Percentiles rank a stretch among this genome's conserved stretches.
These are phyloP conservation scores for Chloranthus sessilifolius DNA, from an alignment of 164 flowering plant genomes.

Conservation along the genomic window DNA sequence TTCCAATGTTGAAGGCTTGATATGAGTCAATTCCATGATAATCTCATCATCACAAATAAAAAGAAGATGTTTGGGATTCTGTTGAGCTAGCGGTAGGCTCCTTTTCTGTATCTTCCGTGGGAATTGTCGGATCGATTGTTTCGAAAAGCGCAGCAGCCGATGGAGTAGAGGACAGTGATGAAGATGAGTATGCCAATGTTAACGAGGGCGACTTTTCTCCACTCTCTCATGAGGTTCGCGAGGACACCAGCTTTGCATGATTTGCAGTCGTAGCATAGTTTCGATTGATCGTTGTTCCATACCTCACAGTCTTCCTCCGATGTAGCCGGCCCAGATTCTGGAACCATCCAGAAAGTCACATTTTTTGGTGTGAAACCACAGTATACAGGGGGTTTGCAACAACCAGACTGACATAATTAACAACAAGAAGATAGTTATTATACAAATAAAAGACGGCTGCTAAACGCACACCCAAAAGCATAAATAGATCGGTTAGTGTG, in stretches of 20 bases:
- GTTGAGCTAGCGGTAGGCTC: too few relatives aligned
- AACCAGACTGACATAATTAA: constrained; percentile 24
- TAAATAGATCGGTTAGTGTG: too few relatives aligned
- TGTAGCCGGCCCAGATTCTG: constrained; percentile 14
- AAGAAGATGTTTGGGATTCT: too few relatives aligned
- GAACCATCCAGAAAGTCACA: constrained; percentile 21
- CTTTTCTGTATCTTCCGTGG: background rate
- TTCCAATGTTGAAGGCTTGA: too few relatives aligned
- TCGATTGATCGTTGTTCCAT: constrained; percentile 23
- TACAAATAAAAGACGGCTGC: too few relatives aligned
- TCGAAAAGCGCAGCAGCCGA: constrained; percentile 21
- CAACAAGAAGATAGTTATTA: too few relatives aligned
- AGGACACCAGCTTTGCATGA: constrained; percentile 51
- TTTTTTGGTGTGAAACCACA: constrained; percentile 19
- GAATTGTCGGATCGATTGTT: constrained; percentile 7
- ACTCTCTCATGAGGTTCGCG: constrained; percentile 24
- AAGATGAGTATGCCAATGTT: constrained; percentile 19
- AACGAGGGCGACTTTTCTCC: constrained; percentile 26
- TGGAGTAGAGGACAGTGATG: constrained; percentile 15
- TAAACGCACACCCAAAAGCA: too few relatives aligned
- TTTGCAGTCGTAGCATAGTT: constrained; percentile 30
- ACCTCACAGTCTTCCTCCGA: constrained; percentile 18
- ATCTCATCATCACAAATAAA: too few relatives aligned
- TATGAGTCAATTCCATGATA: too few relatives aligned
- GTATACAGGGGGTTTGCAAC: constrained; percentile 30